Conservation (phyloP, 495 filamentous ascomycete species). For the Xylaria scruposa region DNA sequence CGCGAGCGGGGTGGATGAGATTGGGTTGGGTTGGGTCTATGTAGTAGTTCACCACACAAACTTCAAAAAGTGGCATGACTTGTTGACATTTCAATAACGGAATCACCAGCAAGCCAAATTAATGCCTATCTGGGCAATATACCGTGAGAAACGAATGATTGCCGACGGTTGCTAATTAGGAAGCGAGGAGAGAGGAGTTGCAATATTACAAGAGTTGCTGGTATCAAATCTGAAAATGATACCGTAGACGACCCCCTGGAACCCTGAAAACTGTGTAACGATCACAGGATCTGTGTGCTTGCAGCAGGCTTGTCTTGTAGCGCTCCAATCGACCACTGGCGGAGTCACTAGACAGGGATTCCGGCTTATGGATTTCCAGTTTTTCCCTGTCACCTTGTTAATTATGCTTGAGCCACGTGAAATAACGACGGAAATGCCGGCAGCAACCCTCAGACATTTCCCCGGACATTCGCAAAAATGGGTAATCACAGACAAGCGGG, state of each 20-base stretch:
- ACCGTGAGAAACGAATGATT: not conserved
- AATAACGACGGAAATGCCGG: slow-evolving; percentile 22
- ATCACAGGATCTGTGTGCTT: slow-evolving; percentile 6
- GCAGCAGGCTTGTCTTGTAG: slow-evolving; percentile 5
- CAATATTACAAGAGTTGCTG: not conserved
- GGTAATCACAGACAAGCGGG: not conserved
- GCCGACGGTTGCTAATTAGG: not conserved
- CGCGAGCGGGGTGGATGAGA: not conserved
- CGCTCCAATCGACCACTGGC: not conserved
- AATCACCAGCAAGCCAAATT: not conserved
- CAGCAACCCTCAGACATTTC: not conserved
- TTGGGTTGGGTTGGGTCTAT: not conserved
- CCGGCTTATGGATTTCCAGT: slow-evolving; percentile 10
- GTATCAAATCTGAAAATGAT: slow-evolving; percentile 18
- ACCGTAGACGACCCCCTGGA: not conserved
- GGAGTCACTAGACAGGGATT: slow-evolving; percentile 11
- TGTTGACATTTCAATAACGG: not conserved
- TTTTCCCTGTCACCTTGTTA: slow-evolving; percentile 6
- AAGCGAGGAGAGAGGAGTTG: not conserved
- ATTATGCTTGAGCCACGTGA: slow-evolving; percentile 23
- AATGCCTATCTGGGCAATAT: not conserved
- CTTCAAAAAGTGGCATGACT: not conserved
- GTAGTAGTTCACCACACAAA: not conserved
- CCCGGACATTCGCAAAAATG: slow-evolving; percentile 5
- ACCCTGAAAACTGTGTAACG: slow-evolving; percentile 9